Conservation (phyloP, 2,329 filamentous ascomycete genomes). For the Zopfia rhizophila region DNA sequence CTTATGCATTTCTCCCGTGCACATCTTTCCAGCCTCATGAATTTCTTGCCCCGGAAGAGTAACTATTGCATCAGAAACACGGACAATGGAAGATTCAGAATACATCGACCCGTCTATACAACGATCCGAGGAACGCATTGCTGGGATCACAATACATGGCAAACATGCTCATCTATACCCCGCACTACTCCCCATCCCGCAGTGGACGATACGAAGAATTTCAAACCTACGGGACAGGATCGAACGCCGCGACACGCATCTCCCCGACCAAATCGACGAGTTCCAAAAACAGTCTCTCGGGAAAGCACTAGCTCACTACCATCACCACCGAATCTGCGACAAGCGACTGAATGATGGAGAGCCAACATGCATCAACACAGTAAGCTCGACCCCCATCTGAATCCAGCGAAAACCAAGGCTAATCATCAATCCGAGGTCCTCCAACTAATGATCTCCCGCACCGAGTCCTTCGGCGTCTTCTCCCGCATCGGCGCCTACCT, state of each 20-base stretch:
- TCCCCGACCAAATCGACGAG: conserved; percentile 14
- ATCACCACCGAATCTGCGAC: conserved; percentile 19
- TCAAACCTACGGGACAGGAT: not conserved
- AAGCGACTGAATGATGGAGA: conserved; percentile 7
- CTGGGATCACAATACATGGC: conserved; percentile 11
- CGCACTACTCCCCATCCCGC: conserved; percentile 11
- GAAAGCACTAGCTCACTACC: conserved; percentile 13
- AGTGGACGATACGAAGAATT: conserved; percentile 6
- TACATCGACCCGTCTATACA: not conserved
- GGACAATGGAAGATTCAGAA: too few relatives aligned
- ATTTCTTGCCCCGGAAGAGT: too few relatives aligned
- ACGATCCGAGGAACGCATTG: conserved; percentile 9
- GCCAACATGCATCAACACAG: conserved; percentile 25
- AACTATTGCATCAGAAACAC: too few relatives aligned
- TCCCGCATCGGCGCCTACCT: conserved; percentile 27
- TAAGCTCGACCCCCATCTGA: not conserved
- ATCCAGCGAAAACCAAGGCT: too few relatives aligned
- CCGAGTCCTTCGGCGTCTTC: conserved; percentile 1
- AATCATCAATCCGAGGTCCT: conserved; percentile 18
- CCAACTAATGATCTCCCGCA: conserved; percentile 18
- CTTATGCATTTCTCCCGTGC: too few relatives aligned
- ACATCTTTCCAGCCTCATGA: too few relatives aligned
- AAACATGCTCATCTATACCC: conserved; percentile 14
- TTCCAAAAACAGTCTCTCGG: conserved; percentile 16
- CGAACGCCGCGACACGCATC: conserved; percentile 9